A percentile compares a stretch with the other conserved stretches of the same genome.
Evolutionary conservation across 164 flowering plant species (phyloP).

Genomic region (Saururus chinensis): DNA sequence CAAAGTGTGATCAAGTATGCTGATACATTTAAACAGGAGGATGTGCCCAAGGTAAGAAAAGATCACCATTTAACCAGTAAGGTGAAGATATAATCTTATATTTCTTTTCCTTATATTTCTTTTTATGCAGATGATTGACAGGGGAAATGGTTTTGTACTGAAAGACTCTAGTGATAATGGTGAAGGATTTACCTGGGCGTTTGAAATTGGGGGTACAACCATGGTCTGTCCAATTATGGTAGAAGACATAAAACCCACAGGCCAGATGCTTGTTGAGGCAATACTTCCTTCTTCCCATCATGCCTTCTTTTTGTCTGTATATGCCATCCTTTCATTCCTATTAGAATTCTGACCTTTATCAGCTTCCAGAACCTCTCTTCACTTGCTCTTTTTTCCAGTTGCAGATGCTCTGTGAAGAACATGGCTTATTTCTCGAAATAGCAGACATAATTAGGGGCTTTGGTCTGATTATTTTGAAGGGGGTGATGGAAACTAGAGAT

Average conservation of each 20-base stretch:
- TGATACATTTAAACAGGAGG: slow-evolving; percentile 40
- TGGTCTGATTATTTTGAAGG: slow-evolving; percentile 65
- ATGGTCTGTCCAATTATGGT: slow-evolving; percentile 14
- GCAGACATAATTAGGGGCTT: slow-evolving; percentile 54
- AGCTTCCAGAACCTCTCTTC: background rate
- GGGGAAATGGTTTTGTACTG: slow-evolving; percentile 1
- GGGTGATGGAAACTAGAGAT: slow-evolving; percentile 39
- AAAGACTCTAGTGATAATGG: background rate
- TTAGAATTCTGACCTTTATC: too few relatives aligned
- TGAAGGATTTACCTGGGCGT: slow-evolving; percentile 21
- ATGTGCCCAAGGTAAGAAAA: slow-evolving; percentile 29
- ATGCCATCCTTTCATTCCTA: too few relatives aligned
- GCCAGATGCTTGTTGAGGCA: slow-evolving; percentile 29
- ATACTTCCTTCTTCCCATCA: background rate
- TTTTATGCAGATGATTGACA: slow-evolving; percentile 2
- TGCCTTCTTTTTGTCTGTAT: too few relatives aligned
- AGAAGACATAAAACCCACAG: slow-evolving; percentile 17
- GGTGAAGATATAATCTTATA: background rate
- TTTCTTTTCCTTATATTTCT: background rate
- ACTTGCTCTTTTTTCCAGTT: background rate
- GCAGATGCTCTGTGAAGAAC: slow-evolving; percentile 72
- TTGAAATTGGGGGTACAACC: slow-evolving; percentile 12
- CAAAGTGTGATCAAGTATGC: slow-evolving; percentile 52
- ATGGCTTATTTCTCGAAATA: slow-evolving; percentile 62
- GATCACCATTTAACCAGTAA: too few relatives aligned